phyloP scores from a whole-genome alignment of 2,329 filamentous ascomycete species.

The Fusarium brachygibbosum region DNA sequence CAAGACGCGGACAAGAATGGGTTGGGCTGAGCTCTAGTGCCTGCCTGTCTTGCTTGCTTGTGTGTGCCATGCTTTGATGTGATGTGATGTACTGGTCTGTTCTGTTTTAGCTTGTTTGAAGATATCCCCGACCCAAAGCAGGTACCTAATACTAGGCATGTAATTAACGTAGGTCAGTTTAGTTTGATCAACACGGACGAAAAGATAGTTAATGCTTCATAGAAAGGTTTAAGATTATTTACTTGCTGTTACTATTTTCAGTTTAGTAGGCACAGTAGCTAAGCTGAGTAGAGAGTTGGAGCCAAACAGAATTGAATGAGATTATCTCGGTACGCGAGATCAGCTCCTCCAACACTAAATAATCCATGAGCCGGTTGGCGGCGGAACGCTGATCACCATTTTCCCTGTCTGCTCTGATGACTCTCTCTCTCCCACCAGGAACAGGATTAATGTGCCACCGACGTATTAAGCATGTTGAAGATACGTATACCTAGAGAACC shows the following conservation, averaged over 20 bases:
- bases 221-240: constrained; percentile 1
- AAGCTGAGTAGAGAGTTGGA: background rate
- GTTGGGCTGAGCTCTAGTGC: background rate
- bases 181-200: constrained; percentile 24
- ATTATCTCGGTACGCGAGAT: constrained; percentile 42
- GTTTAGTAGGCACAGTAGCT: constrained; percentile 4
- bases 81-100: constrained; percentile 4
- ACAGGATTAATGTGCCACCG: constrained; percentile 31
- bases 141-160: background rate
- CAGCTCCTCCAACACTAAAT: constrained; percentile 28
- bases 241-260: constrained; percentile 39
- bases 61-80: background rate
- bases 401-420: constrained; percentile 18
- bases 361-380: constrained; percentile 21
- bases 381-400: constrained; percentile 40
- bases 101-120: constrained; percentile 33
- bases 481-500: constrained; percentile 2
- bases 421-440: constrained; percentile 15
- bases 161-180: constrained; percentile 1
- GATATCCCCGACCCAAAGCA: constrained; percentile 25
- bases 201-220: constrained; percentile 5
- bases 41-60: too few relatives aligned
- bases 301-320: constrained; percentile 18
- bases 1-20: constrained; percentile 15
- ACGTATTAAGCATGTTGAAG: constrained; percentile 6